A percentile compares a stretch with the other conserved stretches of the same genome.
phyloP scores from a whole-genome alignment of 345 rosid species.

The Salix suchowensis region DNA sequence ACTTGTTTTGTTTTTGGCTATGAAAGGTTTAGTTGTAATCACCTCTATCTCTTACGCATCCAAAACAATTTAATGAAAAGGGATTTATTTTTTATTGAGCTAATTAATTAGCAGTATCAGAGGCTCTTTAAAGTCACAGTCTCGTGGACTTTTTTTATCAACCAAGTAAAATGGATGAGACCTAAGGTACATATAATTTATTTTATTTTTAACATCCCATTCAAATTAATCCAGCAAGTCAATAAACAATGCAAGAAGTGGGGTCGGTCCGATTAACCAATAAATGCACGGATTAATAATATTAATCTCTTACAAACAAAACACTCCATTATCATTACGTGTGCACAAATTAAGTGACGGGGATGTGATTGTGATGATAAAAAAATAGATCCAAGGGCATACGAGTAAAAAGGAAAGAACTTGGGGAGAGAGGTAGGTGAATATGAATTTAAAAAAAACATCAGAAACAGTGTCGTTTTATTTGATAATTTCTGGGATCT shows the following conservation, averaged over 20 bases:
- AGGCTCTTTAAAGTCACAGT: neutral
- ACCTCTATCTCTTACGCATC: too few relatives aligned
- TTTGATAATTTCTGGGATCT: neutral
- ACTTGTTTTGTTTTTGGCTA: too few relatives aligned
- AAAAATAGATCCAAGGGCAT: too few relatives aligned
- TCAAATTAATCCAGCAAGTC: conserved; percentile 23
- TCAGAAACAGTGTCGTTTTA: neutral
- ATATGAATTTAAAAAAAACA: neutral
- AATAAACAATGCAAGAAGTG: conserved; percentile 22
- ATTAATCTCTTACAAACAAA: neutral
- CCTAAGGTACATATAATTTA: too few relatives aligned
- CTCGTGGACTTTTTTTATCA: neutral
- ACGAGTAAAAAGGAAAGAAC: neutral
- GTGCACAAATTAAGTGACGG: neutral
- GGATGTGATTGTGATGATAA: neutral
- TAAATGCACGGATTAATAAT: conserved; percentile 13
- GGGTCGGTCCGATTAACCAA: conserved; percentile 29
- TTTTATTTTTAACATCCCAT: neutral
- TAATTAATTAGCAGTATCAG: neutral
- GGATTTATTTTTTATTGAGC: neutral
- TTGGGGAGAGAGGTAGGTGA: neutral
- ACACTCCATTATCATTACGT: neutral
- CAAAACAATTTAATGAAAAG: neutral
- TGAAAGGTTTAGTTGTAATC: too few relatives aligned
- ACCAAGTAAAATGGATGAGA: too few relatives aligned